Evolutionary conservation across 805 yeast genomes (phyloP).

Genomic region (Ogataea neopini): DNA sequence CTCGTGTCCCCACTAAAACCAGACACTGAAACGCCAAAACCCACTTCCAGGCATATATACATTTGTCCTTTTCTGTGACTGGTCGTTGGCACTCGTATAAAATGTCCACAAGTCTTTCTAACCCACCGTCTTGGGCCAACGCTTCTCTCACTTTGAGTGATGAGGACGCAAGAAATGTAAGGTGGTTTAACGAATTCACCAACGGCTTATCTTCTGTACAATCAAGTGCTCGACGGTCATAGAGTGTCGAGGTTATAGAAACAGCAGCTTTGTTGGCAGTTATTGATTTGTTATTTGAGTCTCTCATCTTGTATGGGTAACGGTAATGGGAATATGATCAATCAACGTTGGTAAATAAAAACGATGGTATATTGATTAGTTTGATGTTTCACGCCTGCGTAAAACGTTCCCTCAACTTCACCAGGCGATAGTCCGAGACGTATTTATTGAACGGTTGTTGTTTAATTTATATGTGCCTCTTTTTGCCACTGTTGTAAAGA

Average conservation of each 20-base stretch:
- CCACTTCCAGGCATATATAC: conserved; percentile 93
- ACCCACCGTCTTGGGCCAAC: conserved; percentile 84
- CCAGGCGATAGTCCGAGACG: no score
- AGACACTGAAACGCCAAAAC: conserved; percentile 90
- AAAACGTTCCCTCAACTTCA: not conserved
- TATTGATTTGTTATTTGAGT: conserved; percentile 80
- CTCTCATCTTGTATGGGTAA: conserved; percentile 66
- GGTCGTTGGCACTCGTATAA: conserved; percentile 71
- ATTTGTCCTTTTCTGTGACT: conserved; percentile 38
- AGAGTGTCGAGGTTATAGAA: conserved; percentile 81
- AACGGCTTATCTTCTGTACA: conserved; percentile 87
- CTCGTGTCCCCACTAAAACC: conserved; percentile 89
- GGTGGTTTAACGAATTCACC: conserved; percentile 86
- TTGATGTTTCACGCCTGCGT: not conserved
- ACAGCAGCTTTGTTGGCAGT: conserved; percentile 88
- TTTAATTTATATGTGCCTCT: not conserved
- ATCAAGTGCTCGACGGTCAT: conserved; percentile 91
- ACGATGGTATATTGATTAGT: not conserved
- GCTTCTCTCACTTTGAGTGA: conserved; percentile 91
- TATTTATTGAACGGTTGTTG: no score
- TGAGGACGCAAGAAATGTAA: conserved; percentile 83
- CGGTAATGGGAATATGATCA: no score
- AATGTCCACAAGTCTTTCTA: conserved; percentile 83
- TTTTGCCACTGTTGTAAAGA: conserved; percentile 2
- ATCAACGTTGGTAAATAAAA: not conserved